A percentile compares a stretch with the other conserved stretches of the same genome.
These are phyloP conservation scores for Saccharomycopsis guyanensis DNA, from an alignment of 805 yeast genomes.

Conservation along the genomic window DNA sequence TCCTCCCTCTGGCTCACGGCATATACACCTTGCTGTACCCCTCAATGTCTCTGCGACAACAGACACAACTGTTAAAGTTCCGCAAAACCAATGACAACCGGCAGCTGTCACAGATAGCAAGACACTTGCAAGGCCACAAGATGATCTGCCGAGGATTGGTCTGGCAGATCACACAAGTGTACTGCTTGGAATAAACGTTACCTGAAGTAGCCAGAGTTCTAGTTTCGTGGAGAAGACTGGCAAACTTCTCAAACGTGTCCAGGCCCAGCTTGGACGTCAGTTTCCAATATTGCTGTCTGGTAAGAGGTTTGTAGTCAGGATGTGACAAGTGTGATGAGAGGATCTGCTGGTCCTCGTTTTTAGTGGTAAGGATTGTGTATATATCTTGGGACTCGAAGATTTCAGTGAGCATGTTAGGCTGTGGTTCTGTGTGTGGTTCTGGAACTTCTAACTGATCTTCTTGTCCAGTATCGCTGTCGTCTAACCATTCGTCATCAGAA, in stretches of 20 bases:
- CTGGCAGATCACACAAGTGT: conserved; percentile 75
- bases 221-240: neutral
- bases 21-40: conserved; percentile 35
- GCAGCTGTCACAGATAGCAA: conserved; percentile 82
- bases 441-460: conserved; percentile 22
- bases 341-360: conserved; percentile 11
- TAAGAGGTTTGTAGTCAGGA: neutral
- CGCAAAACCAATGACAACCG: conserved; percentile 64
- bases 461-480: conserved; percentile 23
- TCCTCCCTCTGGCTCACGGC: too few species aligned
- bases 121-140: conserved; percentile 90
- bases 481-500: conserved; percentile 22
- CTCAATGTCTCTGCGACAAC: conserved; percentile 73
- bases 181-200: conserved; percentile 9
- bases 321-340: conserved; percentile 15
- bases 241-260: conserved; percentile 25
- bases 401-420: conserved; percentile 19
- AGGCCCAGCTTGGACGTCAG: conserved; percentile 1
- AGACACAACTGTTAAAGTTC: conserved; percentile 72
- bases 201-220: neutral
- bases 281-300: conserved; percentile 11
- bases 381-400: conserved; percentile 13
- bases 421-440: neutral
- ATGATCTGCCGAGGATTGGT: conserved; percentile 65
- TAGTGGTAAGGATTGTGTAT: conserved; percentile 4